Conservation (phyloP, 1,284 basidiomycete genomes). For the Papiliotrema nemorosa region DNA sequence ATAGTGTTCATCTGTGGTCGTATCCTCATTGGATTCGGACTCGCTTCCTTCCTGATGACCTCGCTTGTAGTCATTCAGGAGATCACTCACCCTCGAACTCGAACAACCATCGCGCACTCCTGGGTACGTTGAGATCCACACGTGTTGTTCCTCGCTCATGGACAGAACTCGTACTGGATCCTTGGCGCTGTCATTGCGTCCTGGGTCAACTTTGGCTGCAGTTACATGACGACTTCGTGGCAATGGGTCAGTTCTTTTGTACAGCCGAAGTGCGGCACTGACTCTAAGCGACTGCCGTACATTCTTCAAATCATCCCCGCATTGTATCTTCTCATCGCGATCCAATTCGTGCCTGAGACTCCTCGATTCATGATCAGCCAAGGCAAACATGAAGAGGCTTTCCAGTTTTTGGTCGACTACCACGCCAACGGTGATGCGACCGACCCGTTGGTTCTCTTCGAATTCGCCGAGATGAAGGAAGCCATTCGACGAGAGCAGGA, state of each 20-base stretch:
- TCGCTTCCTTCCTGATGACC: constrained; percentile 51
- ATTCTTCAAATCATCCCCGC: constrained; percentile 46
- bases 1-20: constrained; percentile 44
- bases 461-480: constrained; percentile 72
- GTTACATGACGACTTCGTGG: constrained; percentile 34
- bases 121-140: constrained; percentile 28
- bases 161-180: constrained; percentile 45
- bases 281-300: constrained; percentile 41
- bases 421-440: constrained; percentile 67
- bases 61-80: constrained; percentile 49
- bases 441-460: constrained; percentile 67
- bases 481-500: constrained; percentile 65
- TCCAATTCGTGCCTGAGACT: constrained; percentile 50
- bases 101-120: constrained; percentile 36
- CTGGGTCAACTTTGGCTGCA: constrained; percentile 39
- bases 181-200: constrained; percentile 36
- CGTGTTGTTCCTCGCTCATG: neutral
- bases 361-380: constrained; percentile 45
- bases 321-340: constrained; percentile 45
- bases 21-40: constrained; percentile 47
- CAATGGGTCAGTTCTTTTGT: constrained; percentile 25
- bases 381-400: constrained; percentile 60
- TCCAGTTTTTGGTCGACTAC: constrained; percentile 71
- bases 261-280: neutral
- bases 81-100: constrained; percentile 47